phyloP scores from a whole-genome alignment of 495 filamentous ascomycete genomes.

The Hyaloscypha finlandica region DNA sequence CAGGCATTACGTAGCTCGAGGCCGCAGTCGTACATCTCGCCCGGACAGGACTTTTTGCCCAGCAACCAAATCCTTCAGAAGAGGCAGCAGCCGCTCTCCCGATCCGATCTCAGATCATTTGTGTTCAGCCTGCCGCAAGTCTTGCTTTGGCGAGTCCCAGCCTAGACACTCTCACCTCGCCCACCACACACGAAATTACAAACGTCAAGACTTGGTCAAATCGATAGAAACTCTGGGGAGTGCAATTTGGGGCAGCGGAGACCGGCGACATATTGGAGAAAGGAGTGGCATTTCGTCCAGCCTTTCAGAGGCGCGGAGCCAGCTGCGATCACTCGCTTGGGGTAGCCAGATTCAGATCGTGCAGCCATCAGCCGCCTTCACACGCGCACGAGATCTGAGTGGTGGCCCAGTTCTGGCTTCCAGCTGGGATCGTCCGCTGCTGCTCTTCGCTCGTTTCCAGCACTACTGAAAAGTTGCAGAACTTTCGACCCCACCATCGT shows the following conservation, averaged over 20 bases:
- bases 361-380: slow-evolving; percentile 26
- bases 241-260: slow-evolving; percentile 2
- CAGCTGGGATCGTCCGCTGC: slow-evolving; percentile 15
- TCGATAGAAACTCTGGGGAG: slow-evolving; percentile 4
- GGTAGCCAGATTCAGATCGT: slow-evolving; percentile 21
- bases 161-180: neutral
- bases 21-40: neutral
- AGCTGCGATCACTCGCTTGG: slow-evolving; percentile 20
- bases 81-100: slow-evolving; percentile 1
- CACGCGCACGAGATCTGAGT: slow-evolving; percentile 7
- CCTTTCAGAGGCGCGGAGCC: slow-evolving; percentile 15
- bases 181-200: neutral
- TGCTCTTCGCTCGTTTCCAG: slow-evolving; percentile 7
- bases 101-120: slow-evolving; percentile 13
- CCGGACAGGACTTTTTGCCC: neutral
- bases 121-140: slow-evolving; percentile 17
- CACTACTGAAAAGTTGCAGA: slow-evolving; percentile 15
- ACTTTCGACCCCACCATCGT: slow-evolving; percentile 19
- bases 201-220: neutral
- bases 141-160: slow-evolving; percentile 5
- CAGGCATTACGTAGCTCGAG: slow-evolving; percentile 5
- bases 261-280: neutral
- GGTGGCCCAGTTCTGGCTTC: neutral
- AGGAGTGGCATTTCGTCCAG: slow-evolving; percentile 12
- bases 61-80: neutral